Evolutionary conservation across 257 asterid species (phyloP), one percentile per base, ranked within the genome.

Genomic region (Fraxinus cuspidata): DNA sequence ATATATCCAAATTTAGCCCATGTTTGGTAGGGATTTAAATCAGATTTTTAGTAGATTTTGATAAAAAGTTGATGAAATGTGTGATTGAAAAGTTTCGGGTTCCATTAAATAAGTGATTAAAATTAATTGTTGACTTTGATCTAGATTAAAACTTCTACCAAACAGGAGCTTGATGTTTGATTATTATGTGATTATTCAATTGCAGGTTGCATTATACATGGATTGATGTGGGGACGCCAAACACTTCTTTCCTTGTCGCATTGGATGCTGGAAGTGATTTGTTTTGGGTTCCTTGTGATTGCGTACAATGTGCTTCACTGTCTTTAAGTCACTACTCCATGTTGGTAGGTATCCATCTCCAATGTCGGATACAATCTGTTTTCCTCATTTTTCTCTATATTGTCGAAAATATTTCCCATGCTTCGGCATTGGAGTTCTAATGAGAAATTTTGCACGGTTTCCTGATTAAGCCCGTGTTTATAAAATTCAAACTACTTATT

Each of bases 221-320:
- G 98, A 83, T 93, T 72, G 94, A 91, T 66, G 84, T 93, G 71
- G 98, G 98, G 71, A 89, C 87, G 21, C 98, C 98, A 74, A 90
- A 83, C 84, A 84, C 77, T 69, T 91, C 97, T 53, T 93, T 93
- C 81, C 93, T 93, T 1, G 94, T 93, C 64, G 98, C 94, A 12
- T 72, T 93, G 90, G 98, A 93, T 90, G 82, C 97, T 35, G 97
- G 97, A 68, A 93, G 98, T 75, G 96, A 93, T 86, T 79, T 86
- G 85, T 82, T 90, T 49, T 93, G 98, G 98, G 88, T 93, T 79
- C 98, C 96, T 70, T 93, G 98, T 80, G 87, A 88, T 75, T 93
- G 97, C 80, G 32, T 86, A 63, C 89, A 89, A 81, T 93, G 98
- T 76, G 96, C 94, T 64, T 92, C 96, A 53, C 83, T 93, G 34